A percentile compares a stretch with the other conserved stretches of the same genome.
These are phyloP conservation scores for Ophiosphaerella korrae DNA, from an alignment of 2,329 filamentous ascomycete genomes.

Conservation along the genomic window DNA sequence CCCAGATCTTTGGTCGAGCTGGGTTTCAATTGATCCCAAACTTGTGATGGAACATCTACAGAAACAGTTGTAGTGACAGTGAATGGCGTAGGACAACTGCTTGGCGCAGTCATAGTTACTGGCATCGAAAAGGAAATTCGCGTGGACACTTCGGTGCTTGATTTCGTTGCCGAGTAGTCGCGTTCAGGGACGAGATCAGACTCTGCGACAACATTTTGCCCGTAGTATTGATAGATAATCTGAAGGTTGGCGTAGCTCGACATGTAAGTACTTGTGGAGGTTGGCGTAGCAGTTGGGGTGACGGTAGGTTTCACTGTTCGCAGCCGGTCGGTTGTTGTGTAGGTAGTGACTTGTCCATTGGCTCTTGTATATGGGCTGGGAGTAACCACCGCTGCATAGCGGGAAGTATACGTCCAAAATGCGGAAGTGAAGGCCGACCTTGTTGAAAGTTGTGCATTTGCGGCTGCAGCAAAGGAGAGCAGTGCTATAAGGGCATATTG, in stretches of 20 bases:
- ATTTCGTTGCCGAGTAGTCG: constrained; percentile 7
- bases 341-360: constrained; percentile 10
- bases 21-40: constrained; percentile 31
- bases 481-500: constrained; percentile 17
- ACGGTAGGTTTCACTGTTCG: constrained; percentile 29
- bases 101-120: constrained; percentile 38
- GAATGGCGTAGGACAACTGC: constrained; percentile 32
- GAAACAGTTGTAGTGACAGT: constrained; percentile 23
- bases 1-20: constrained; percentile 20
- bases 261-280: constrained; percentile 16
- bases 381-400: constrained; percentile 21
- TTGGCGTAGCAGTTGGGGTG: constrained; percentile 31
- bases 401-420: constrained; percentile 34
- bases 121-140: constrained; percentile 31
- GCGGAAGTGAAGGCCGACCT: constrained; percentile 4
- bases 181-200: constrained; percentile 29
- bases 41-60: constrained; percentile 28
- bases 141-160: constrained; percentile 10
- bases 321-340: constrained; percentile 11
- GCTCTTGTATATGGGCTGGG: constrained; percentile 19
- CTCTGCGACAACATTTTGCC: constrained; percentile 21
- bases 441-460: constrained; percentile 15
- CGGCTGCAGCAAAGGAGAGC: constrained; percentile 13
- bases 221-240: constrained; percentile 28
- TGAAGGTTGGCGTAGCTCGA: constrained; percentile 17